Evolutionary conservation across 2,329 filamentous ascomycete genomes (phyloP).

Genomic region (Microcyclosporella mali): DNA sequence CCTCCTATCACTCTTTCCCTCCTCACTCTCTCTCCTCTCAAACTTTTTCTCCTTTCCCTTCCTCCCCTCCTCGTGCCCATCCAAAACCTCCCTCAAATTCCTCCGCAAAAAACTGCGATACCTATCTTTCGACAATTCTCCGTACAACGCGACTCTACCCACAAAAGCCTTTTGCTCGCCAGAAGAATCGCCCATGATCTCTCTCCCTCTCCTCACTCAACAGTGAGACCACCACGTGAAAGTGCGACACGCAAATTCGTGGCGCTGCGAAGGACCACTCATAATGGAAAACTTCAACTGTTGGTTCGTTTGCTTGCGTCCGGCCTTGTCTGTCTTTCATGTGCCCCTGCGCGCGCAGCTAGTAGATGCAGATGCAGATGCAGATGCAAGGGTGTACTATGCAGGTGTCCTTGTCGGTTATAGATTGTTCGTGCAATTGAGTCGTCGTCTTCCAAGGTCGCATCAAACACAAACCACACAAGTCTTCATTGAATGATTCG

Average conservation of each 20-base stretch:
- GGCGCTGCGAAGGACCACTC: not conserved
- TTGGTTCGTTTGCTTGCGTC: not conserved
- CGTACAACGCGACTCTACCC: constrained; percentile 2
- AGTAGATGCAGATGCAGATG: too few relatives aligned
- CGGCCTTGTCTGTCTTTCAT: too few relatives aligned
- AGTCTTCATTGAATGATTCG: too few relatives aligned
- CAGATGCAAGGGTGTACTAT: too few relatives aligned
- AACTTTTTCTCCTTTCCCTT: not conserved
- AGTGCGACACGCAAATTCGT: too few relatives aligned
- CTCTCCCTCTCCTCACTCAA: too few relatives aligned
- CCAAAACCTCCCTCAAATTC: constrained; percentile 27
- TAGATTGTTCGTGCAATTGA: too few relatives aligned
- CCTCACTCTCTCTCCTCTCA: not conserved
- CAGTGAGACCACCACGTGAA: too few relatives aligned
- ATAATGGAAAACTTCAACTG: constrained; percentile 3
- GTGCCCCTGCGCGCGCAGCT: too few relatives aligned
- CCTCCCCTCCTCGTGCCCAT: constrained; percentile 27
- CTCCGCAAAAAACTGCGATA: constrained; percentile 23
- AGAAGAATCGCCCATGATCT: not conserved
- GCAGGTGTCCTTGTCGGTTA: too few relatives aligned
- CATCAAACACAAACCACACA: too few relatives aligned
- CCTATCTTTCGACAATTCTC: not conserved
- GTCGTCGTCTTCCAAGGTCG: too few relatives aligned
- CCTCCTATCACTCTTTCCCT: not conserved
- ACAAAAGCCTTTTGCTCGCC: not conserved